Evolutionary conservation across 805 yeast species (phyloP), one percentile per base, ranked within the genome.

Genomic region (Candida coleopterorum): DNA sequence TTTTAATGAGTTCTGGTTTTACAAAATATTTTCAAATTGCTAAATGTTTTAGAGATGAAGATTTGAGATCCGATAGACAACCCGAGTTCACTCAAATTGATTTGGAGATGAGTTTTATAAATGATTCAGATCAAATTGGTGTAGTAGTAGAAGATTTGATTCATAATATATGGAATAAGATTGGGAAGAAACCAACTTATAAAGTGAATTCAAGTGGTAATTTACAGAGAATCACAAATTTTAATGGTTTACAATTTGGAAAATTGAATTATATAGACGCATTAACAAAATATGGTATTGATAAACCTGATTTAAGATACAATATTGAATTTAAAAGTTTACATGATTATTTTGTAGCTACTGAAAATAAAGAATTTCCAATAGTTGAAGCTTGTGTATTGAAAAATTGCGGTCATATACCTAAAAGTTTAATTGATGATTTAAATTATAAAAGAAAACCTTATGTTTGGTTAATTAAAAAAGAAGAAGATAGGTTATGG

Each of bases 1-100:
- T 93, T 27, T 64, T 93, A 23, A 93, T 93, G 88, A 95, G 97
- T 1, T 81, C 95, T 27, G 98, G 98, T 1, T 77, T 93, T 26
- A 72, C 82, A 35, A 71, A 77, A 33, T 93, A 93, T 58, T 93
- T 77, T 58, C 98, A 93, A 60, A 67, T 93, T 26, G 97, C 98
- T 3, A 80, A 77, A 51, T 93, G 99, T 56, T 93, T 93, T 56
- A 72, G 99, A 46, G 98, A 93, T 56, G 99, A 93, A 57, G 97
- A 93, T 60, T 70, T 93, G 39, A 72, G 99, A 41, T 80, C 86
- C 1, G 98, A 93, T 57, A 75, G 98, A 58, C 98, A 93, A 60
- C 97, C 97, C 0, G 98, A 93, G 56, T 93, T 93, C 56, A 93
- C 98, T 1, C 99, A 93, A 60, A 64, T 93, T n/a, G 99, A 93